A percentile compares a stretch with the other conserved stretches of the same genome.
Evolutionary conservation across 768 basidiomycete genomes (phyloP).

Genomic region (Psilocybe cyanescens): DNA sequence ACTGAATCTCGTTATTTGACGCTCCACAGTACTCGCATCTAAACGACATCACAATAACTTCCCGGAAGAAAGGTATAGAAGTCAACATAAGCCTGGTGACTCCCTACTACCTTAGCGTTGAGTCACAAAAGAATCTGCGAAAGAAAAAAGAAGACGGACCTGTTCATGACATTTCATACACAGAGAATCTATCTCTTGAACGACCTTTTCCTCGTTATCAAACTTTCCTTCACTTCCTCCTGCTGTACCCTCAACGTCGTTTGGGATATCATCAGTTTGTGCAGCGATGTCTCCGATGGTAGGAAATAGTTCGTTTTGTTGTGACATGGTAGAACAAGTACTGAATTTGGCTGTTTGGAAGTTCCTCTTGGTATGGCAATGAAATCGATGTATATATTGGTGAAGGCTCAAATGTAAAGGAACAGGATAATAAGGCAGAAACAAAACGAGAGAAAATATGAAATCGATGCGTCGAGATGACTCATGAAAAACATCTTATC

Average conservation of each 20-base stretch:
- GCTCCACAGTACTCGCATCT: slow-evolving; percentile 91
- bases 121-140: background rate
- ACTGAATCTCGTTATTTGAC: slow-evolving; percentile 92
- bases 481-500: background rate
- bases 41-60: slow-evolving; percentile 97
- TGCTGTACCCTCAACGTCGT: slow-evolving; percentile 40
- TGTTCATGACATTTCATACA: slow-evolving; percentile 95
- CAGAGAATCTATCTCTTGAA: slow-evolving; percentile 87
- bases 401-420: too few species aligned
- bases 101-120: slow-evolving; percentile 60
- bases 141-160: slow-evolving; percentile 47
- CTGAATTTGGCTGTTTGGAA: too few species aligned
- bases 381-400: too few species aligned
- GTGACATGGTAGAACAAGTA: background rate
- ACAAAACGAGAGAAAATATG: background rate
- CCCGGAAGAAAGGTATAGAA: slow-evolving; percentile 92
- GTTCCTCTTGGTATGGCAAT: too few species aligned
- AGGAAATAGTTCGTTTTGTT: slow-evolving; percentile 42
- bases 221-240: slow-evolving; percentile 9
- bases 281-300: slow-evolving; percentile 46
- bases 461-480: background rate
- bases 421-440: background rate
- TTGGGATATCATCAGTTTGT: slow-evolving; percentile 42
- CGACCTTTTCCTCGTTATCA: slow-evolving; percentile 61
- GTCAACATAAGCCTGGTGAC: slow-evolving; percentile 88